Conservation (phyloP, 2,329 filamentous ascomycete genomes). For the Nemania sp. region DNA sequence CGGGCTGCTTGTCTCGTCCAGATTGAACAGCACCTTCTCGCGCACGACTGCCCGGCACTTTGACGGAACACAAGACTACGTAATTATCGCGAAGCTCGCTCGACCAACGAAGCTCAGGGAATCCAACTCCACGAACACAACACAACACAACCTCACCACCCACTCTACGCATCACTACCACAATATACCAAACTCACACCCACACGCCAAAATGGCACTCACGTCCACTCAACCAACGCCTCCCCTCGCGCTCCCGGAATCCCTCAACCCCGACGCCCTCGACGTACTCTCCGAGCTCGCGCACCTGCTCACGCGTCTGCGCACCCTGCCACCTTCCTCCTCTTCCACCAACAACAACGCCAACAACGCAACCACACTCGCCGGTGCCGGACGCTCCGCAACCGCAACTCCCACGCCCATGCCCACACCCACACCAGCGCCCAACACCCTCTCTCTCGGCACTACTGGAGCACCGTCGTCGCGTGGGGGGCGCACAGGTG, state of each 20-base stretch:
- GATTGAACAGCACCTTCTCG: no score
- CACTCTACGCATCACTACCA: no score
- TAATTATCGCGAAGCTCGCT: no score
- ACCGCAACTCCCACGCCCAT: slow-evolving; percentile 16
- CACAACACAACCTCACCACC: background rate
- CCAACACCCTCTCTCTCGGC: slow-evolving; percentile 34
- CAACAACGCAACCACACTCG: slow-evolving; percentile 27
- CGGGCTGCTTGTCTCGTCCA: no score
- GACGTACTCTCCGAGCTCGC: slow-evolving; percentile 84
- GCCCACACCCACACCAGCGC: slow-evolving; percentile 35
- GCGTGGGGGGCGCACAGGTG: slow-evolving; percentile 29
- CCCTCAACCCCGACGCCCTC: slow-evolving; percentile 77
- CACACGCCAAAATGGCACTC: slow-evolving; percentile 10
- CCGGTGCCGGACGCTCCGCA: background rate
- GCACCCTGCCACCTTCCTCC: slow-evolving; percentile 42
- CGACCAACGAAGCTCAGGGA: no score
- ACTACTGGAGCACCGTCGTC: slow-evolving; percentile 8
- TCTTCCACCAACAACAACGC: background rate
- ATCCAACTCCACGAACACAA: no score
- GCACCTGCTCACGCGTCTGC: slow-evolving; percentile 74
- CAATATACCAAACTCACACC: background rate
- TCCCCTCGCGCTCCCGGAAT: slow-evolving; percentile 59
- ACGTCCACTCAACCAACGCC: slow-evolving; percentile 45
- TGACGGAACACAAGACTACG: no score
- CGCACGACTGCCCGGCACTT: no score